Conservation (phyloP, 768 basidiomycete genomes). For the Hericium alpestre region DNA sequence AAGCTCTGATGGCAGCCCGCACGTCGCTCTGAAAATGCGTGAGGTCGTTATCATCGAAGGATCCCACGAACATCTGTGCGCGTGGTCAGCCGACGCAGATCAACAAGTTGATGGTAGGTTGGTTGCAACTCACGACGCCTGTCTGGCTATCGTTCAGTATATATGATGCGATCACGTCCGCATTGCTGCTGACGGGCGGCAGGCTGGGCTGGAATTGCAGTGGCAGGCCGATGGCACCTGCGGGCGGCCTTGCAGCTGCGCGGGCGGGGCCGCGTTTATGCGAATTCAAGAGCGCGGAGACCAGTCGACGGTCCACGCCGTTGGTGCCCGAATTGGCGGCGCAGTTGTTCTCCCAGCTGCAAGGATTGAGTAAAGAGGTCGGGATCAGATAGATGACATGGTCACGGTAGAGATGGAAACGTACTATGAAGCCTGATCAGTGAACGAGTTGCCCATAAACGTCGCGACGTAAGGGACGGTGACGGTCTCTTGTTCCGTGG, state of each 20-base stretch:
- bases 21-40: conserved; percentile 41
- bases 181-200: conserved; percentile 34
- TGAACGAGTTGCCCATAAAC: conserved; percentile 38
- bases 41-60: conserved; percentile 41
- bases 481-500: conserved; percentile 38
- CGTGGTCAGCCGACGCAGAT: not conserved
- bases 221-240: conserved; percentile 35
- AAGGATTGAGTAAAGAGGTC: not conserved
- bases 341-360: conserved; percentile 52
- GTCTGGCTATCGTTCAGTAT: conserved; percentile 45
- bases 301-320: conserved; percentile 32
- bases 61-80: conserved; percentile 48
- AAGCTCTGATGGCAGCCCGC: conserved; percentile 31
- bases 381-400: not conserved
- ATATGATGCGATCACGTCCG: conserved; percentile 45
- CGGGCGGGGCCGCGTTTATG: conserved; percentile 17
- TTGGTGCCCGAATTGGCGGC: conserved; percentile 39
- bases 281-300: not conserved
- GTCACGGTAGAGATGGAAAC: conserved; percentile 14
- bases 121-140: conserved; percentile 37
- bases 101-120: not conserved
- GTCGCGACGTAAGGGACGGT: conserved; percentile 41
- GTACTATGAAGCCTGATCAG: conserved; percentile 41
- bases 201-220: conserved; percentile 35
- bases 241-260: conserved; percentile 28